Evolutionary conservation across 148 eudicot genomes (phyloP).

Genomic region (Camellia lanceoleosa): DNA sequence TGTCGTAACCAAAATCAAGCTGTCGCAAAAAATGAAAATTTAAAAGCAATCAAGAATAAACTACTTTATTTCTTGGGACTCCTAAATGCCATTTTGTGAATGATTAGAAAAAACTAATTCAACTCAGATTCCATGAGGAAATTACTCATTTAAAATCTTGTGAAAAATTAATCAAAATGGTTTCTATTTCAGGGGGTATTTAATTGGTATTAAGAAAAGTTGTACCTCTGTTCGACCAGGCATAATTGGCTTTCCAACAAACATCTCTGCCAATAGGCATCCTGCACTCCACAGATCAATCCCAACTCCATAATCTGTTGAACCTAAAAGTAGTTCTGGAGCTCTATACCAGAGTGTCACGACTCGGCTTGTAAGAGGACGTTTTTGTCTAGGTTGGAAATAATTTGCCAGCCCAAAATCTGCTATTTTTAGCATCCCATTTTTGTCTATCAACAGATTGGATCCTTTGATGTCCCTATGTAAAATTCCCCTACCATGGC

Average conservation of each 20-base stretch:
- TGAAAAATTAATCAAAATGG: background rate
- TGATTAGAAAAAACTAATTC: background rate
- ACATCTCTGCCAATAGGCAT: slow-evolving; percentile 52
- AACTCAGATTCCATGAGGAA: background rate
- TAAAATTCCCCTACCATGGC: slow-evolving; percentile 48
- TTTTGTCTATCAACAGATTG: slow-evolving; percentile 41
- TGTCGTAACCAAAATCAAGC: background rate
- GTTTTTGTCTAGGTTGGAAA: slow-evolving; percentile 29
- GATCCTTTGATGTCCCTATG: slow-evolving; percentile 56
- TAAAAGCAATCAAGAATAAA: background rate
- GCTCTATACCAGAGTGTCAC: slow-evolving; percentile 59
- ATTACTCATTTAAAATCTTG: background rate
- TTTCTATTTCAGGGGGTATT: background rate
- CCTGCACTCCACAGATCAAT: slow-evolving; percentile 62
- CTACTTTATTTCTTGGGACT: background rate
- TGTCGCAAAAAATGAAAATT: background rate
- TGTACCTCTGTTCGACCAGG: slow-evolving; percentile 54
- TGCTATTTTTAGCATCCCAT: slow-evolving; percentile 45
- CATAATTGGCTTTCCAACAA: slow-evolving; percentile 41
- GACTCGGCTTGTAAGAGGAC: slow-evolving; percentile 40
- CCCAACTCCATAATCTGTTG: slow-evolving; percentile 50
- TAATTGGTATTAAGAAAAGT: background rate
- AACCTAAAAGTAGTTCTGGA: slow-evolving; percentile 47
- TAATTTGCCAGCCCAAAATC: slow-evolving; percentile 53
- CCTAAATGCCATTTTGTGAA: background rate